These are phyloP conservation scores for Uromyces viciae-fabae DNA, from an alignment of 1,284 basidiomycete species.

Conservation along the genomic window DNA sequence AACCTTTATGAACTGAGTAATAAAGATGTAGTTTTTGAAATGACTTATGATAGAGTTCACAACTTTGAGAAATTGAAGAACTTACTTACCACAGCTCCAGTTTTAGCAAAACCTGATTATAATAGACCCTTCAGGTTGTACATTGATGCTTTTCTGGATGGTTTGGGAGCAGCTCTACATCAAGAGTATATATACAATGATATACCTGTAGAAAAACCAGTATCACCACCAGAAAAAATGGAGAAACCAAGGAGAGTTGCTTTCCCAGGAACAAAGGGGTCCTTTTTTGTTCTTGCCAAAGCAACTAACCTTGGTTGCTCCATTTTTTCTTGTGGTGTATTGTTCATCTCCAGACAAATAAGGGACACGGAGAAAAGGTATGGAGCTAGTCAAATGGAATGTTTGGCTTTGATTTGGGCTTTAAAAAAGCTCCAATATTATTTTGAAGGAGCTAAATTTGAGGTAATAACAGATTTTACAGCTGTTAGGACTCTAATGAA, in stretches of 20 bases:
- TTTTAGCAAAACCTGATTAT: neutral
- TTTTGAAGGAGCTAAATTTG: neutral
- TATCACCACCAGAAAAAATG: too few relatives aligned
- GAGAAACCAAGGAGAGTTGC: too few relatives aligned
- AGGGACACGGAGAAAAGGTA: conserved; percentile 6
- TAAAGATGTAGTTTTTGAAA: neutral
- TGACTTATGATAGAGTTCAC: neutral
- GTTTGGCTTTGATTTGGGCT: conserved; percentile 8
- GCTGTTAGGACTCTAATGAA: neutral
- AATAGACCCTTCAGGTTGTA: neutral
- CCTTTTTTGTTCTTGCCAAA: too few relatives aligned
- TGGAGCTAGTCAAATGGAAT: conserved; percentile 16
- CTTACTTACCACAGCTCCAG: neutral
- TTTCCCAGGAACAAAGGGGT: too few relatives aligned
- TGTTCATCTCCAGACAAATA: neutral
- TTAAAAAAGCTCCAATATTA: conserved; percentile 32
- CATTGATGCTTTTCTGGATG: neutral
- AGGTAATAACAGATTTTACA: neutral
- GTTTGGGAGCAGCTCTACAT: conserved; percentile 15
- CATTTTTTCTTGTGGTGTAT: too few relatives aligned
- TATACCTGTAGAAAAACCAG: neutral
- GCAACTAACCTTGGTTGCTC: too few relatives aligned
- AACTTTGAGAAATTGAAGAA: neutral
- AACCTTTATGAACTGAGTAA: neutral
- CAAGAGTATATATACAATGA: neutral